Base-by-base conservation (phyloP, 805 yeast species). In the Pichia sporocuriosa region DNA sequence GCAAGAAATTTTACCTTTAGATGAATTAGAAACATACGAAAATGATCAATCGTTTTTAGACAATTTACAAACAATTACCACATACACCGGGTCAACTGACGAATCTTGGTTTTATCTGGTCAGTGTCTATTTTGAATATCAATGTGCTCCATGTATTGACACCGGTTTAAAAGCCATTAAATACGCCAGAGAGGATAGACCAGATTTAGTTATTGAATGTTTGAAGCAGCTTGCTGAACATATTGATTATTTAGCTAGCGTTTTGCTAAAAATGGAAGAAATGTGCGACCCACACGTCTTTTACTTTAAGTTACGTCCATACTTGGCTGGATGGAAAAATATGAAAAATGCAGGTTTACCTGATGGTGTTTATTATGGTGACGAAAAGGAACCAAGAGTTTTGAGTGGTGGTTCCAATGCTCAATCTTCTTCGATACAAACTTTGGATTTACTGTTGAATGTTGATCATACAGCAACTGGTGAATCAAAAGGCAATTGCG, bases 271-370 rank as follows among this genome's bases (percentile, higher is more conserved):
- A 52, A 84, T 89, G 93, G 88, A 84, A 55, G 95, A 89, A 51
- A 83, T 83, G 83, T 86, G 96, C 61, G 96, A 88, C 56, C 97
- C 97, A 3, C 94, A 87, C 57, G 80, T 84, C 4, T 89, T 90
- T 59, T 89, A 85, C 62, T 84, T 74, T 66, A 74, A 90, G 46
- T 73, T 89, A 35, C 72, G 97, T 55, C 97, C 97, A 1, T 89
- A 75, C 53, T 66, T 90, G 49, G 96, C 96, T 1, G 97, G 97
- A 2, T 90, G 96, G 94, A 80, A 79, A 57, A 85, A 85, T 55
- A 89, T 90, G 96, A 77, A 75, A 21, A 86, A 77, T 42, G 88
- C 81, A 2, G 97, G 97, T 0, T 69, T 89, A 44, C 68, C 68
- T 36, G 62, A 79, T 44, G 97, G 97, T 1, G 81, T 89, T 1